Evolutionary conservation across 2,329 filamentous ascomycete genomes (phyloP).

Genomic region (Fusarium sp.): DNA sequence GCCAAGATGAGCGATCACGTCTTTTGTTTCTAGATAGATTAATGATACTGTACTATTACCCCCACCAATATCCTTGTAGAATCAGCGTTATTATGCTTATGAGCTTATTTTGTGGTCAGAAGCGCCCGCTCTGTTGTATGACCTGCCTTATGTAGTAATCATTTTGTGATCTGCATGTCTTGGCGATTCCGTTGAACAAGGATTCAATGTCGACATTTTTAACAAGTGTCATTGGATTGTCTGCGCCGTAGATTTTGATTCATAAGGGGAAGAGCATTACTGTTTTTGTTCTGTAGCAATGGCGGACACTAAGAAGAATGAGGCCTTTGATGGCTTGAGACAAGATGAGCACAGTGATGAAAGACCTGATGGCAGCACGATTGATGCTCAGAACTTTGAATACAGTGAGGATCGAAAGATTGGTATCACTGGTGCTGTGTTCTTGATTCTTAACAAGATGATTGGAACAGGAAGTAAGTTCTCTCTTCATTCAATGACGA

Average conservation of each 20-base stretch:
- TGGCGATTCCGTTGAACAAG: slow-evolving; percentile 11
- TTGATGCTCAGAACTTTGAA: slow-evolving; percentile 56
- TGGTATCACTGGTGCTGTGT: slow-evolving; percentile 63
- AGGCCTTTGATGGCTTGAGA: slow-evolving; percentile 14
- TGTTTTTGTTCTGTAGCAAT: slow-evolving; percentile 3
- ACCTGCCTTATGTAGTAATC: slow-evolving; percentile 33
- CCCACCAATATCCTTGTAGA: background rate
- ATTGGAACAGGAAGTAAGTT: slow-evolving; percentile 66
- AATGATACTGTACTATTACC: background rate
- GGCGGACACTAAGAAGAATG: slow-evolving; percentile 21
- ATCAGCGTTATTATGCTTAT: slow-evolving; percentile 25
- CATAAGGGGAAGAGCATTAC: background rate
- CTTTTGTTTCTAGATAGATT: slow-evolving; percentile 59
- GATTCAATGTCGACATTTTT: slow-evolving; percentile 32
- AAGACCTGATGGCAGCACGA: slow-evolving; percentile 35
- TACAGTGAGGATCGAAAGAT: slow-evolving; percentile 60
- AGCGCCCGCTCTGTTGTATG: slow-evolving; percentile 1
- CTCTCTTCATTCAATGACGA: fast-evolving
- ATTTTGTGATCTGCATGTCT: slow-evolving; percentile 10
- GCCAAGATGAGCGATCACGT: slow-evolving; percentile 66
- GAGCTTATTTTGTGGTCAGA: slow-evolving; percentile 32
- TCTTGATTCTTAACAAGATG: slow-evolving; percentile 69
- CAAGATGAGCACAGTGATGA: slow-evolving; percentile 32
- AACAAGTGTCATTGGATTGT: background rate
- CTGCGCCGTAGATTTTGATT: background rate